phyloP scores from a whole-genome alignment of 2,329 filamentous ascomycete genomes.

The Hymenoscyphus scutula region DNA sequence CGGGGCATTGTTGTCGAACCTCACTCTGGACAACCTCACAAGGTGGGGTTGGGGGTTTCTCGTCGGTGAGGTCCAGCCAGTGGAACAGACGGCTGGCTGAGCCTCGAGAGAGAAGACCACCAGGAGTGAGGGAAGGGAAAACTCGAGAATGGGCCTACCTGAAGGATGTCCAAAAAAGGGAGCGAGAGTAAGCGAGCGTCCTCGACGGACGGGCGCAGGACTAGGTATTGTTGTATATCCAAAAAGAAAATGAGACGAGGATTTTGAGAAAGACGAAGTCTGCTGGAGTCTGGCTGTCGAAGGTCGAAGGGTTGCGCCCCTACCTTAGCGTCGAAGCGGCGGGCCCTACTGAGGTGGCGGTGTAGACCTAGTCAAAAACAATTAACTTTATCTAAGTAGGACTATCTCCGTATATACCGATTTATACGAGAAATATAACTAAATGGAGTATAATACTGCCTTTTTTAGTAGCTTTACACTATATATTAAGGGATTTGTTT shows the following conservation, averaged over 20 bases:
- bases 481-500: too few relatives aligned
- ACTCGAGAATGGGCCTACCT: not conserved
- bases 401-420: too few relatives aligned
- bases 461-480: too few relatives aligned
- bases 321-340: slow-evolving; percentile 4
- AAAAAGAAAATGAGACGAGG: slow-evolving; percentile 5
- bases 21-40: not conserved
- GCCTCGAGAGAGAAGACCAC: not conserved
- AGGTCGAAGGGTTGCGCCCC: slow-evolving; percentile 1
- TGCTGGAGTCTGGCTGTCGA: slow-evolving; percentile 2
- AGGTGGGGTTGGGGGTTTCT: slow-evolving; percentile 10
- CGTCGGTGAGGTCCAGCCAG: not conserved
- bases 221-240: slow-evolving; percentile 8
- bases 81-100: not conserved
- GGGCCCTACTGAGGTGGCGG: not conserved
- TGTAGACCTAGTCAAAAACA: too few relatives aligned
- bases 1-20: not conserved
- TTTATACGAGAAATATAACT: too few relatives aligned
- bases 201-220: slow-evolving; percentile 7
- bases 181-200: slow-evolving; percentile 6
- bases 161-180: slow-evolving; percentile 2
- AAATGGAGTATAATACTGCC: too few relatives aligned
- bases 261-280: slow-evolving; percentile 4
- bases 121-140: not conserved
- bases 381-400: too few relatives aligned